Conservation (phyloP, 129 eudicot genomes). For the Arctium lappa region DNA sequence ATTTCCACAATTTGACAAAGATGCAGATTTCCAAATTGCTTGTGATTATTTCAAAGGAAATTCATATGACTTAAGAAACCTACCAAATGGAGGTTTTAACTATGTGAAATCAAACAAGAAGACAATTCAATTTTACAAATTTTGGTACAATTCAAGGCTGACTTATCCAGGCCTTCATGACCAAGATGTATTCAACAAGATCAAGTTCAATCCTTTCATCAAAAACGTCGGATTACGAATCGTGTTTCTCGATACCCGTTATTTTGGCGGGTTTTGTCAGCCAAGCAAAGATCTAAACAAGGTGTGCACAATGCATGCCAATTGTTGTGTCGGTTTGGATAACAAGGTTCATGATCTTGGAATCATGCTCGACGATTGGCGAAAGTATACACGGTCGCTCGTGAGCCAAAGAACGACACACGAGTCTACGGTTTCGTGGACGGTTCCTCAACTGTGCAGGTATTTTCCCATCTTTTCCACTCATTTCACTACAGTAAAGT, state of each 20-base stretch:
- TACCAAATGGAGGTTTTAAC: constrained; percentile 68
- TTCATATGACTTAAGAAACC: constrained; percentile 39
- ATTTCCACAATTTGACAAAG: constrained; percentile 46
- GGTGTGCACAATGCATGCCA: constrained; percentile 91
- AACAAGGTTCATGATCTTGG: constrained; percentile 68
- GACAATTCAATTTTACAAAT: constrained; percentile 61
- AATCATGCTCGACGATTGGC: constrained; percentile 60
- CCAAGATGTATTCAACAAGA: constrained; percentile 62
- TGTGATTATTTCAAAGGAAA: constrained; percentile 56
- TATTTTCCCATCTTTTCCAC: neutral
- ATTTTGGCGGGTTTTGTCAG: constrained; percentile 78
- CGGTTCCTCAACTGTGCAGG: constrained; percentile 52
- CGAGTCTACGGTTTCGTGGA: constrained; percentile 27
- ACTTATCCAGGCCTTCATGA: constrained; percentile 53
- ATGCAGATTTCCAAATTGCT: constrained; percentile 65
- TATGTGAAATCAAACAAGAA: constrained; percentile 55
- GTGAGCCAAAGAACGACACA: neutral
- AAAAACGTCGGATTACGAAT: constrained; percentile 43
- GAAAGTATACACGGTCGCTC: constrained; percentile 27
- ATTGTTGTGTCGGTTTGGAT: constrained; percentile 72
- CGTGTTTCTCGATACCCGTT: constrained; percentile 56
- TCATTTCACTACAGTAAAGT: neutral
- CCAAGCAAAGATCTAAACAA: constrained; percentile 55
- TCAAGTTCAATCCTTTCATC: constrained; percentile 46
- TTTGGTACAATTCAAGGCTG: constrained; percentile 58